Base-by-base conservation (phyloP, 495 filamentous ascomycete species). In the Aspergillus nanangensis region DNA sequence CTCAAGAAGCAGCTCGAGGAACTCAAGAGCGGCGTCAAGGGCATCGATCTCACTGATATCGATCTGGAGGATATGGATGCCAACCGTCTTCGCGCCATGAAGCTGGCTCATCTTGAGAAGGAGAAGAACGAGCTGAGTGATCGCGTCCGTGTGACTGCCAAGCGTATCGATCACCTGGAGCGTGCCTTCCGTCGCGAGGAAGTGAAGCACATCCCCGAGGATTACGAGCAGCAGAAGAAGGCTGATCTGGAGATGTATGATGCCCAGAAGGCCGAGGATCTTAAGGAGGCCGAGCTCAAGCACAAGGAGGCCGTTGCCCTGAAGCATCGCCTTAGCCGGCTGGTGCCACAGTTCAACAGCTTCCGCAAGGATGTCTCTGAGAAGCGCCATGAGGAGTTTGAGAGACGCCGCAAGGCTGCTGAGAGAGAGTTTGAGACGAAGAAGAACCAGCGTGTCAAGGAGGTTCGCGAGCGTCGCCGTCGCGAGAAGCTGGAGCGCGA, bases 101-200 rank as follows among this genome's bases (percentile, higher is more conserved):
- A 96, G 74, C 81, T 98, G 33, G 86, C 88, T 33, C 90, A 95
- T 62, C 80, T 98, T 13, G 93, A 97, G 69, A 90, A 92, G 48
- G 94, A 98, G 74, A 98, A 97, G 82, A 94, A 92, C 58, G 90
- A 80, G 56, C 81, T 96, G 53, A 81, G 83, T 35, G 91, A 96
- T 65, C 90, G 87, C 58, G 76, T 97, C 35, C 84, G 90, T 50
- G 79, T 92, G 51, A 95, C 92, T 38, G 87, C 86, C 62, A 96
- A 96, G 79, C 84, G 93, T 50, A 90, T 97, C 61, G 93, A 98
- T 65, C 93, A 98, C 70, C 75, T 98, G 55, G 93, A 98, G 76
- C 88, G 93, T 69, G 94, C 93, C 19, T 92, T 93, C 77, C 81
- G 94, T 55, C 86, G 88, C 54, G 94, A 97, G 66, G 93, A 98